Conservation (phyloP, 2,329 filamentous ascomycete genomes). For the Neofusicoccum sp. region DNA sequence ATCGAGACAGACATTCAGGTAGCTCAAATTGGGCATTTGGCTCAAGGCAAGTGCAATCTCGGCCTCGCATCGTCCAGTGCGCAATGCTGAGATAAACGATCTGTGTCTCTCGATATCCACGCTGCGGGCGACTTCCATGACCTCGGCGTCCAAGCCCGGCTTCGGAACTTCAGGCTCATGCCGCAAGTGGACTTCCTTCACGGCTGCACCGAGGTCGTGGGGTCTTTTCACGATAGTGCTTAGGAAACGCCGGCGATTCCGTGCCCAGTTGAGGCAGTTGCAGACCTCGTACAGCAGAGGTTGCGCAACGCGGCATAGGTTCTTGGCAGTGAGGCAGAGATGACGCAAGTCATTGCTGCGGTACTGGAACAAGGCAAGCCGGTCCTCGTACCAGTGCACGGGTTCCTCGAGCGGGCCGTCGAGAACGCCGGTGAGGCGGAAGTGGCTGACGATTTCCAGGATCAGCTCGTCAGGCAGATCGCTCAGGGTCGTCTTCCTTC, state of each 20-base stretch:
- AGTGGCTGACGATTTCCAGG: background rate
- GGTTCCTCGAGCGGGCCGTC: background rate
- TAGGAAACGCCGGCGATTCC: background rate
- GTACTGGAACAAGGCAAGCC: background rate
- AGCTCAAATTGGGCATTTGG: background rate
- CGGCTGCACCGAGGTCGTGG: background rate
- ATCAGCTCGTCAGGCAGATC: background rate
- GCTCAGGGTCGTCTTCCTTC: background rate
- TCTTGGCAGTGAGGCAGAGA: background rate
- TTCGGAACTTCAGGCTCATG: background rate
- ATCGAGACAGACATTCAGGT: slow-evolving; percentile 3
- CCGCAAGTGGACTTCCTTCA: background rate
- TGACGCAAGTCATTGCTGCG: background rate
- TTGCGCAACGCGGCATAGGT: background rate
- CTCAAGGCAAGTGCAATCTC: background rate
- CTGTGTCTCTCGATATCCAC: background rate
- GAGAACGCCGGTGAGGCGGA: background rate
- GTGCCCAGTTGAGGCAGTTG: background rate
- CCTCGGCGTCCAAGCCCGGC: background rate
- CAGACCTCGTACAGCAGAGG: background rate
- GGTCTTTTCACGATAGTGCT: background rate
- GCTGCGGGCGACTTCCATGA: background rate
- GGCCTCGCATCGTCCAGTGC: background rate
- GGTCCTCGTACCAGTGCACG: background rate
- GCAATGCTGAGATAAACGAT: background rate